Evolutionary conservation across 768 basidiomycete genomes (phyloP), one percentile per base, ranked within the genome.

Genomic region (Serendipita sp.): DNA sequence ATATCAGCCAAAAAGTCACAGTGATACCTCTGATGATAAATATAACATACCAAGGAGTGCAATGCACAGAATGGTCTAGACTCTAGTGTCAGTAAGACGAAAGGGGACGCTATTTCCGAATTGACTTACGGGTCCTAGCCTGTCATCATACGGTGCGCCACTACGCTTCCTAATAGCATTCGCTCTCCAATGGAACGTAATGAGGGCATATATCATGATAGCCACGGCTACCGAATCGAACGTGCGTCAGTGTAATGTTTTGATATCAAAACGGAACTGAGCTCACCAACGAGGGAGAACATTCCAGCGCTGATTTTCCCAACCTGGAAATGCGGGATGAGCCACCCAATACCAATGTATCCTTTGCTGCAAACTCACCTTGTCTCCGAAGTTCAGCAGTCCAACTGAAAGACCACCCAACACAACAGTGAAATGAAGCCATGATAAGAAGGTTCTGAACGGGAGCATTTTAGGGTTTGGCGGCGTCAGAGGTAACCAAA

Each of bases 341-440:
- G 60, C 33, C 13, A 50, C 14, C 22, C 41, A 28, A 33, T 60
- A 20, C 14, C 41, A 9, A 50, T 61, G 51, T 30, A 22, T 11
- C 45, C 50, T 16, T 30, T 41, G 30, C 43, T 20, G 41, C n/a
- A 22, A 24, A 69, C 77, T 64, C 64, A 86, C 92, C 76, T 90
- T 90, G 73, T 98, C 96, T 65, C 96, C 96, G 77, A 99, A 99
- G 74, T 99, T 99, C 68, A 99, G 78, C 63, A 99, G 75, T 11
- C 96, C 96, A 14, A 98, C 93, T 1, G 93, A 89, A 50, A 99
- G 81, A 63, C 96, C 96, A 30, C 95, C 94, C 5, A 99, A 84
- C 63, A 99, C 91, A 74, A 98, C 92, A 42, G 94, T 93, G 72
- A 96, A 97, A 74, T 96, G 93, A 56, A 97, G 81, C 96, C 95